phyloP scores from a whole-genome alignment of 23 red algal genomes.

The Gracilariopsis chorda region DNA sequence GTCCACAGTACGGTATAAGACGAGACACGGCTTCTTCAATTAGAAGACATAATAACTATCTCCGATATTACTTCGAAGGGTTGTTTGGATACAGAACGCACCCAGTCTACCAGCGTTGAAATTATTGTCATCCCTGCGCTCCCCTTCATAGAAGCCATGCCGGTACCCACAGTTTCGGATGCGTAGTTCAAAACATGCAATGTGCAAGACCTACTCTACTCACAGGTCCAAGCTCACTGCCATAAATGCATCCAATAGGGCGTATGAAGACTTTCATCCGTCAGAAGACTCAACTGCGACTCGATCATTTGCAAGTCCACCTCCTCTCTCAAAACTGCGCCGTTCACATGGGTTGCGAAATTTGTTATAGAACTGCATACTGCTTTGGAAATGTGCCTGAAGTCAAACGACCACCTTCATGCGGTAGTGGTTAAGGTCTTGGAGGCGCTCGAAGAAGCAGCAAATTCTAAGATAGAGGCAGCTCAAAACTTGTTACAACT shows the following conservation, averaged over 20 bases:
- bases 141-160: too few species aligned
- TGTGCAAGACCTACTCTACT: not conserved
- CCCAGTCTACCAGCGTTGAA: too few species aligned
- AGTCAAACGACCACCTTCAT: conserved; percentile 10
- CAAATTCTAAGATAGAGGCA: not conserved
- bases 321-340: not conserved
- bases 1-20: conserved; percentile 16
- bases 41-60: not conserved
- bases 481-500: conserved; percentile 16
- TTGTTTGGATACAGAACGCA: too few species aligned
- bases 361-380: not conserved
- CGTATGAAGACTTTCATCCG: not conserved
- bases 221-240: not conserved
- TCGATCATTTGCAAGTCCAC: not conserved
- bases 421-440: conserved; percentile 75
- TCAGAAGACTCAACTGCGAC: not conserved
- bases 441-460: conserved; percentile 69
- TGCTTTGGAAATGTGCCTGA: not conserved
- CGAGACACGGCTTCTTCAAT: conserved; percentile 12
- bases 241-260: not conserved
- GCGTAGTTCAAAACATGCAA: conserved; percentile 1
- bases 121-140: too few species aligned
- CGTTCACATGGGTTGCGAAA: too few species aligned
- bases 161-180: not conserved
- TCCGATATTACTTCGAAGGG: too few species aligned